phyloP scores from a whole-genome alignment of 2,329 filamentous ascomycete species.

The Acrodontium crateriforme region DNA sequence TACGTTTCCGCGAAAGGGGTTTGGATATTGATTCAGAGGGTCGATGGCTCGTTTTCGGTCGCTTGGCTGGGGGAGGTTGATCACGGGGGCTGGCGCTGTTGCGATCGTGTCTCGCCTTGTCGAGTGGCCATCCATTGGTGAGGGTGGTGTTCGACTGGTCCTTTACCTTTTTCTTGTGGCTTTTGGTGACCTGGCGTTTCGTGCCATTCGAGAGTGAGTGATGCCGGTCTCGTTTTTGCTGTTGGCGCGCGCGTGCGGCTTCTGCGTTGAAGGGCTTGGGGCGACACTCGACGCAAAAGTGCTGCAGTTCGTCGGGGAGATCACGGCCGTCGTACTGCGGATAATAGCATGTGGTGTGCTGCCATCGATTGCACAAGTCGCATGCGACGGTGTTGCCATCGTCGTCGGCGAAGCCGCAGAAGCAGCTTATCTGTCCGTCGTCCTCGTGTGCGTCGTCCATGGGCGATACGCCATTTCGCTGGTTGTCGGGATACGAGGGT shows the following conservation, averaged over 20 bases:
- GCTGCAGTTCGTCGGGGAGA: constrained; percentile 48
- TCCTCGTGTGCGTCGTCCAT: constrained; percentile 45
- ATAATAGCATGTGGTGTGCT: constrained; percentile 96
- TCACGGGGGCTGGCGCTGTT: constrained; percentile 39
- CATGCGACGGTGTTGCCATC: constrained; percentile 97
- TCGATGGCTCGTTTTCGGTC: constrained; percentile 69
- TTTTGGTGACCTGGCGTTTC: constrained; percentile 64
- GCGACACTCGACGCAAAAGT: constrained; percentile 81
- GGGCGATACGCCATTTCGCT: constrained; percentile 10
- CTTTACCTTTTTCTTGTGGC: constrained; percentile 77
- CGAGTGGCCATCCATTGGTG: constrained; percentile 50
- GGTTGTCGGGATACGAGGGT: constrained; percentile 14
- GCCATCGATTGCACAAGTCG: constrained; percentile 92
- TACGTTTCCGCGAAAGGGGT: constrained; percentile 48
- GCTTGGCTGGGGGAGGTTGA: constrained; percentile 53
- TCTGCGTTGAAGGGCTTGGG: constrained; percentile 61
- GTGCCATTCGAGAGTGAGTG: constrained; percentile 44
- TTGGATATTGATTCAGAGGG: constrained; percentile 57
- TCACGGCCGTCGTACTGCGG: constrained; percentile 48
- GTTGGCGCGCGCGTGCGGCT: constrained; percentile 46
- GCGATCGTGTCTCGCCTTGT: constrained; percentile 44
- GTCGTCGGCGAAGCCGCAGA: constrained; percentile 85
- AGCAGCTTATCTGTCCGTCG: constrained; percentile 94
- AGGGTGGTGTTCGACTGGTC: constrained; percentile 42
- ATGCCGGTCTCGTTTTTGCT: constrained; percentile 14